Evolutionary conservation across 352 stramenopile genomes (phyloP), one percentile per base, ranked within the genome.

Genomic region (Globisporangium megalacanthum): DNA sequence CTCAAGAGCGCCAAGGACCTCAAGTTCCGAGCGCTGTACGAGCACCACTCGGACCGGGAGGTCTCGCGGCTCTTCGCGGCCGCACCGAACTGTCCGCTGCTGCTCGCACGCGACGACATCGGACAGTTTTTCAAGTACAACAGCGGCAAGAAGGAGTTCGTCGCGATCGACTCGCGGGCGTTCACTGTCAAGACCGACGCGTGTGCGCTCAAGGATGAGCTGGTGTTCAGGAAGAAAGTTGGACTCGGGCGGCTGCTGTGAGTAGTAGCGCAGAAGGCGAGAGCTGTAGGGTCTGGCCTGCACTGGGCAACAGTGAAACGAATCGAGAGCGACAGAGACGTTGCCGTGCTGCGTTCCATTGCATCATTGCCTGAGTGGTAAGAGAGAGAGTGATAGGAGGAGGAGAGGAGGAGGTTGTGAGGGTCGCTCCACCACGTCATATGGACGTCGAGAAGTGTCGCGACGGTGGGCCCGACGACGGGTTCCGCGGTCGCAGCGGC

Each of bases 101-200:
- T 66, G 11, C 74, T 84, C 25, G 65, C 68, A 15, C 13, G 55
- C 9, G 70, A 72, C 6, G 52, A 66, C 15, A 77, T 91, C 33
- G 73, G 69, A 10, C 81, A 90, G 64, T 89, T 92, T 48, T 93
- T 92, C 60, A 85, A 84, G 51, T 92, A 93, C 69, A 93, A 88
- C 49, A 90, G 81, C 11, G 81, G 79, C 25, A 93, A 92, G 45
- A 93, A 92, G 52, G 76, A 83, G 50, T 92, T 93, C 20, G 46
- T 78, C 9, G 55, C 81, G 0, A 76, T 92, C 9, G 70, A 86
- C 19, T 83, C 77, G 17, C 67, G 81, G 2, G 77, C 72, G 0
- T 92, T 93, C 56, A 93, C 81, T 1, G 69, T 88, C 29, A 84
- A 75, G 46, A 93, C 81, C 0, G 83, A 93, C 56, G 83, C 79